Evolutionary conservation across 139 green algal species (phyloP).

Genomic region (Tetraselmis striata): DNA sequence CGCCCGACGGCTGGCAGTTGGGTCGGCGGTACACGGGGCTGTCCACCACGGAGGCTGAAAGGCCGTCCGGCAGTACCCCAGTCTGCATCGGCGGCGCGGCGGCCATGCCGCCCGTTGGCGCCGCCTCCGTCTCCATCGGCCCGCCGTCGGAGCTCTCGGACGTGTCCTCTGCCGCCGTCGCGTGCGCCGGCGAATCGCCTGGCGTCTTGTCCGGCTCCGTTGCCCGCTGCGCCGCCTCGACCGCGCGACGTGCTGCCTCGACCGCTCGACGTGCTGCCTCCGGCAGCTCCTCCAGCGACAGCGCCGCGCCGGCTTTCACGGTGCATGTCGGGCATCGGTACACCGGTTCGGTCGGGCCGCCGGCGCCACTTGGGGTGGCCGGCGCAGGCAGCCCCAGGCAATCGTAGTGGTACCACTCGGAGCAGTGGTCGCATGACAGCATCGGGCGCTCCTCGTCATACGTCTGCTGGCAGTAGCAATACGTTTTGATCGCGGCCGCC

Average conservation of each 20-base stretch:
- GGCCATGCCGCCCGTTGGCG: too few relatives aligned
- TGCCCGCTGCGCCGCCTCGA: background rate
- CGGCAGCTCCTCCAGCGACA: background rate
- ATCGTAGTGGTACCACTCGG: constrained; percentile 62
- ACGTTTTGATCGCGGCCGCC: background rate
- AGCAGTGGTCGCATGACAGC: constrained; percentile 61
- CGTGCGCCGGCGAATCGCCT: too few relatives aligned
- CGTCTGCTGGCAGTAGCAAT: constrained; percentile 15
- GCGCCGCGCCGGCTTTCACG: background rate
- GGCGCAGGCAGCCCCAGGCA: constrained; percentile 51
- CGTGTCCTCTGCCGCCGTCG: too few relatives aligned
- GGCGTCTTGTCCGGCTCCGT: background rate
- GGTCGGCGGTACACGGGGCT: too few relatives aligned
- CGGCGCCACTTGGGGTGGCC: constrained; percentile 14
- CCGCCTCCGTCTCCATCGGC: too few relatives aligned
- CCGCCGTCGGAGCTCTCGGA: too few relatives aligned
- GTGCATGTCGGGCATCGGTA: background rate
- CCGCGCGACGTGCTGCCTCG: background rate
- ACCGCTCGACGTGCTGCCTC: background rate
- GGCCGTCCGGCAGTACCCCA: too few relatives aligned
- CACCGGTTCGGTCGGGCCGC: background rate
- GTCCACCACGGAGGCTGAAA: too few relatives aligned
- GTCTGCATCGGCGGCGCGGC: too few relatives aligned
- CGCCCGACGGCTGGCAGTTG: too few relatives aligned
- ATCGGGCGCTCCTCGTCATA: constrained; percentile 54